Evolutionary conservation across 2,329 filamentous ascomycete genomes (phyloP).

Genomic region (Aspergillus proliferans): DNA sequence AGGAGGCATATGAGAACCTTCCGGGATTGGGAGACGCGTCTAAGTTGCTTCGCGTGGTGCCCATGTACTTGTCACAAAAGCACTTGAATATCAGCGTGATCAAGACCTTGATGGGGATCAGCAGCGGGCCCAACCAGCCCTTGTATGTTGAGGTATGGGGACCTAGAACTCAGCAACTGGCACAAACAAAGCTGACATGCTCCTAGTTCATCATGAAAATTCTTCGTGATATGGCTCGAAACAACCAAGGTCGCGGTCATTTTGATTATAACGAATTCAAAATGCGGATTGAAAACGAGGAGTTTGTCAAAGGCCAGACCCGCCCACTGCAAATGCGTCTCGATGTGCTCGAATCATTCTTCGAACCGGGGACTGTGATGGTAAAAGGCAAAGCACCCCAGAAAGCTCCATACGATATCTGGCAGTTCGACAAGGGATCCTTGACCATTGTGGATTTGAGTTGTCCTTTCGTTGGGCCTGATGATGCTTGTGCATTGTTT

Average conservation of each 20-base stretch:
- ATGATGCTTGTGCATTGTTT: constrained; percentile 65
- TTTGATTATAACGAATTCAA: constrained; percentile 46
- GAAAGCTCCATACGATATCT: neutral
- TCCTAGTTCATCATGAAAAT: constrained; percentile 41
- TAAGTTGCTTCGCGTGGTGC: constrained; percentile 37
- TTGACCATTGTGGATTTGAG: constrained; percentile 64
- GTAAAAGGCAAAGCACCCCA: neutral
- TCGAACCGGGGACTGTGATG: constrained; percentile 33
- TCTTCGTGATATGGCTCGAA: constrained; percentile 46
- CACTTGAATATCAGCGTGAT: constrained; percentile 50
- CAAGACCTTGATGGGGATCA: constrained; percentile 51
- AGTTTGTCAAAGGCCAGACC: constrained; percentile 46
- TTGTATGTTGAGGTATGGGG: constrained; percentile 44
- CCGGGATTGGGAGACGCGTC: constrained; percentile 18
- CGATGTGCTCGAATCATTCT: constrained; percentile 59
- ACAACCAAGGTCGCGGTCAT: constrained; percentile 23
- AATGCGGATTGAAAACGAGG: constrained; percentile 25
- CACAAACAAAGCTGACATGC: neutral
- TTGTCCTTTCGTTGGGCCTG: constrained; percentile 62
- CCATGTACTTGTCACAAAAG: constrained; percentile 42
- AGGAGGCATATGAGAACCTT: constrained; percentile 36
- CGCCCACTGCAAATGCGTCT: constrained; percentile 55
- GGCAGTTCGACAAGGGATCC: neutral
- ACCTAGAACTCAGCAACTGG: no score
- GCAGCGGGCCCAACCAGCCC: constrained; percentile 35